Percentiles rank a stretch among this genome's conserved stretches.
phyloP scores from a whole-genome alignment of 805 yeast genomes.

The Suhomyces xylopsoci region DNA sequence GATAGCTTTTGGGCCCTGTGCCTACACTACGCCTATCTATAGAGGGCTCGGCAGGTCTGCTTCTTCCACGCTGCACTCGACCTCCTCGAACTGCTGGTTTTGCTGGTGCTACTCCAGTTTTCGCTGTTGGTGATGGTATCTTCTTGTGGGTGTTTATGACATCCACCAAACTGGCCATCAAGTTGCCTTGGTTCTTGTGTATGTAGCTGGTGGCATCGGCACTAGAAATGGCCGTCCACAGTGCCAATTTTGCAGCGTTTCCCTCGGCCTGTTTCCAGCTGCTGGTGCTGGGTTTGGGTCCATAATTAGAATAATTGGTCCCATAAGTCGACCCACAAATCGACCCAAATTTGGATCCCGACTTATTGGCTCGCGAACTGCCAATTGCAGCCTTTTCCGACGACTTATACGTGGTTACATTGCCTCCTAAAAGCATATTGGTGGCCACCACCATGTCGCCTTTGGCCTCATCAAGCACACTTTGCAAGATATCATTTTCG shows the following conservation, averaged over 20 bases:
- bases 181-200: slow-evolving; percentile 24
- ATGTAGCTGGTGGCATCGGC: slow-evolving; percentile 17
- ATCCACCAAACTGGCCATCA: slow-evolving; percentile 33
- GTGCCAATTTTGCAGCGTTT: slow-evolving; percentile 15
- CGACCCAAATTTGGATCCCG: background rate
- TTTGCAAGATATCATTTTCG: slow-evolving; percentile 24
- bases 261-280: slow-evolving; percentile 14
- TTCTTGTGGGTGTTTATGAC: slow-evolving; percentile 20
- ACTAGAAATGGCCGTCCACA: slow-evolving; percentile 2
- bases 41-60: slow-evolving; percentile 1
- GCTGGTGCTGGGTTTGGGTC: background rate
- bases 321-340: background rate
- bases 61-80: slow-evolving; percentile 31
- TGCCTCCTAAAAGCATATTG: slow-evolving; percentile 13
- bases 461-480: slow-evolving; percentile 24
- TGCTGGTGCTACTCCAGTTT: background rate
- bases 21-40: background rate
- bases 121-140: background rate
- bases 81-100: slow-evolving; percentile 18
- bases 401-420: background rate
- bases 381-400: background rate
- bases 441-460: slow-evolving; percentile 29
- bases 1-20: background rate
- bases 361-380: background rate
- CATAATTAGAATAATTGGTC: background rate